These are phyloP conservation scores for Trypanosoma lewisi DNA, from an alignment of 208 protist genomes.

Conservation along the genomic window DNA sequence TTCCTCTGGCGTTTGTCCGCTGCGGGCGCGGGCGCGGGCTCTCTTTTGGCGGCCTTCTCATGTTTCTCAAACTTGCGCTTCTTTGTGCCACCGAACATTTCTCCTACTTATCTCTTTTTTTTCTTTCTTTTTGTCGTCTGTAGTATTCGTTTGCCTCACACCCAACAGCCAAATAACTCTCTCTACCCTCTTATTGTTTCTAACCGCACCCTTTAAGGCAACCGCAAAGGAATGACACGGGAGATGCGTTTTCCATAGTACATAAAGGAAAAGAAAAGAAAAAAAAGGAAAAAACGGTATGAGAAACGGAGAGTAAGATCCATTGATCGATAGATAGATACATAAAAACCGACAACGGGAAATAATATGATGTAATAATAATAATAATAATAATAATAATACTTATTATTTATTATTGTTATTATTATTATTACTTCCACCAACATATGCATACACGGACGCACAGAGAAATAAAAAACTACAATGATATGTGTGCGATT, in stretches of 20 bases:
- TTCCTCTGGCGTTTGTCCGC: background rate
- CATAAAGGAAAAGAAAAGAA: too few species aligned
- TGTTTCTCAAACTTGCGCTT: background rate
- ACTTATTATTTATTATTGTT: too few species aligned
- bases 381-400: too few species aligned
- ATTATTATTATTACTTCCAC: too few species aligned
- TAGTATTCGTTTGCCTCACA: too few species aligned
- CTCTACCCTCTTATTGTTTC: conserved; percentile 1
- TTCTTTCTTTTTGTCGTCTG: background rate
- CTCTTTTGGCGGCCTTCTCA: conserved; percentile 11
- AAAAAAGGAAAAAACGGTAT: background rate
- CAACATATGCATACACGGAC: background rate
- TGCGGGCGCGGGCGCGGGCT: background rate
- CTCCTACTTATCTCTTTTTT: conserved; percentile 2
- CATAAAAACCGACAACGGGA: too few species aligned
- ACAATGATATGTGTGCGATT: background rate
- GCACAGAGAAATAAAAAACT: background rate
- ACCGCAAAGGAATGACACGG: background rate
- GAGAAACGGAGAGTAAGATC: too few species aligned
- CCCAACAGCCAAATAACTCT: too few species aligned
- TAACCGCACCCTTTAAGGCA: background rate
- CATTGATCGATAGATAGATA: too few species aligned
- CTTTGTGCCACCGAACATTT: conserved; percentile 11
- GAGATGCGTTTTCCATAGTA: too few species aligned
- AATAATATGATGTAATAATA: too few species aligned